These are phyloP conservation scores for Atkinsonella hypoxylon DNA, from an alignment of 2,329 filamentous ascomycete species.

Conservation along the genomic window DNA sequence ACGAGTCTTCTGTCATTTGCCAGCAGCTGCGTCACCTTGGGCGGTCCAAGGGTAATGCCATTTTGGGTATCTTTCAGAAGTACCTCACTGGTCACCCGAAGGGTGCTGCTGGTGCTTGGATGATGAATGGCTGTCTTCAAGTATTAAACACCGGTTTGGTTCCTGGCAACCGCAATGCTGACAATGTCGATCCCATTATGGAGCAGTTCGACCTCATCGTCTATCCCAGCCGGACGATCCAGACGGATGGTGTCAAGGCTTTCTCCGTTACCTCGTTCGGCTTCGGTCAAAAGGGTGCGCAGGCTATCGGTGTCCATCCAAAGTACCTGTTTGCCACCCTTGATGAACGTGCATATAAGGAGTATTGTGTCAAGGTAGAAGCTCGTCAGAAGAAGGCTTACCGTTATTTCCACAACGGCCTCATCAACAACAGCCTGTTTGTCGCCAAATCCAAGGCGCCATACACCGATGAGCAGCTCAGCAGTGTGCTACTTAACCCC, in stretches of 20 bases:
- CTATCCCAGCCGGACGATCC: conserved; percentile 87
- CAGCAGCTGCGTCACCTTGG: conserved; percentile 92
- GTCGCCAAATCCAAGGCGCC: conserved; percentile 87
- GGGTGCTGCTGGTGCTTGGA: conserved; percentile 98
- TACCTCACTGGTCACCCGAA: conserved; percentile 98
- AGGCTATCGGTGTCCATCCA: conserved; percentile 93
- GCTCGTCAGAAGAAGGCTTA: conserved; percentile 97
- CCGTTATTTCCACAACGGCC: conserved; percentile 93
- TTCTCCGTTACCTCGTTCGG: conserved; percentile 98
- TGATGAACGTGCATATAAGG: conserved; percentile 68
- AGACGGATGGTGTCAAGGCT: conserved; percentile 96
- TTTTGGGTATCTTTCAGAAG: conserved; percentile 98
- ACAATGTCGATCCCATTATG: conserved; percentile 94
- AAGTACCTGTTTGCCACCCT: conserved; percentile 94
- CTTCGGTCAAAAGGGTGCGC: conserved; percentile 97
- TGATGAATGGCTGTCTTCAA: conserved; percentile 97
- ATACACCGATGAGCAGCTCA: conserved; percentile 79
- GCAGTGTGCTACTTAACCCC: conserved; percentile 85
- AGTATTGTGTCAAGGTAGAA: conserved; percentile 81
- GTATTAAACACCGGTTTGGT: conserved; percentile 90
- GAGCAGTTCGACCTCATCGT: conserved; percentile 97
- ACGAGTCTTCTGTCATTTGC: conserved; percentile 95
- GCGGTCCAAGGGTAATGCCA: conserved; percentile 88
- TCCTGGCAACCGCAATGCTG: conserved; percentile 93
- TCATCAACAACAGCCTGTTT: conserved; percentile 97